Percentiles rank a stretch among this genome's conserved stretches.
Conservation (phyloP, 225 moss, liverwort and hornwort species). For the Thuidium tamariscinum region DNA sequence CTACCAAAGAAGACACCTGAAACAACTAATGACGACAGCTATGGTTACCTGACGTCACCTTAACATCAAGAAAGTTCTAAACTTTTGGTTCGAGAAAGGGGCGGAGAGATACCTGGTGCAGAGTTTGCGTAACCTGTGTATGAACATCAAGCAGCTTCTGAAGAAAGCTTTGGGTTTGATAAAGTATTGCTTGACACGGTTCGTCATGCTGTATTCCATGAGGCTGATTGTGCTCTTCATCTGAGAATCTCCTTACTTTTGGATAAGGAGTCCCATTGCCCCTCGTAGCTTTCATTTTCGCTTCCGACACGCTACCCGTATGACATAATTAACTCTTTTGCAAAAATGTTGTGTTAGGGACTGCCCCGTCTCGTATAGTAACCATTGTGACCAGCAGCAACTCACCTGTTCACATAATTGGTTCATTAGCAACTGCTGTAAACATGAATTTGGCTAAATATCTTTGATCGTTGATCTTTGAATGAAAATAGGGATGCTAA, state of each 20-base stretch:
- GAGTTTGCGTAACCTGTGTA: constrained; percentile 7
- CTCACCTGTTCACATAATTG: neutral
- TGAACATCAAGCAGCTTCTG: constrained; percentile 9
- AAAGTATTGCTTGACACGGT: neutral
- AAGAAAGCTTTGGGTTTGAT: neutral
- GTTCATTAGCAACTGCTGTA: neutral
- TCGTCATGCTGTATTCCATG: neutral
- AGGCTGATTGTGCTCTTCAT: neutral
- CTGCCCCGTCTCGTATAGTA: neutral
- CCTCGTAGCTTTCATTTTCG: constrained; percentile 15
- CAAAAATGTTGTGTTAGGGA: neutral
- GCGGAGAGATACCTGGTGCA: constrained; percentile 9
- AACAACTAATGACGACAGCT: neutral
- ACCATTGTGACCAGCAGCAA: neutral
- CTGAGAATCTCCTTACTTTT: neutral
- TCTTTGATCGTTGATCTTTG: no score
- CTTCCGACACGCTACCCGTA: neutral
- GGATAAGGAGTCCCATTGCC: constrained; percentile 31
- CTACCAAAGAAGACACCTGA: neutral
- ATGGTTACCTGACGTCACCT: neutral
- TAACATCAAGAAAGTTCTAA: neutral
- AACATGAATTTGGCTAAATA: neutral
- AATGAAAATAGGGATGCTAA: neutral
- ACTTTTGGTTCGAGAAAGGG: neutral
- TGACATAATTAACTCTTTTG: neutral